Conservation (phyloP, 352 stramenopile species). For the Elongisporangium prolatum region DNA sequence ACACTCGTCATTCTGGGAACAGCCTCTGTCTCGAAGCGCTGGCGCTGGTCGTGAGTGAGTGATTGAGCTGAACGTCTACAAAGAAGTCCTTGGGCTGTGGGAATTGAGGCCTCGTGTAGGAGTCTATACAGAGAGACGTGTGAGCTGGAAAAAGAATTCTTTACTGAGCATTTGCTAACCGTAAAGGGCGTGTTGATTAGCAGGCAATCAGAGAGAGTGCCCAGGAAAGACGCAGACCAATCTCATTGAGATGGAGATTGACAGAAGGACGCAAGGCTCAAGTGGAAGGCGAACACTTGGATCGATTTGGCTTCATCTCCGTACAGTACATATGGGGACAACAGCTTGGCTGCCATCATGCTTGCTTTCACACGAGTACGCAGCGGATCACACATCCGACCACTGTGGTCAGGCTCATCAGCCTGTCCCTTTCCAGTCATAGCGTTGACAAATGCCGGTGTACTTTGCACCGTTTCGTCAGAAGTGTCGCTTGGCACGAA, state of each 20-base stretch:
- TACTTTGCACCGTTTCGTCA: no score
- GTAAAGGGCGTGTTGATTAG: background rate
- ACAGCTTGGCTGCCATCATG: no score
- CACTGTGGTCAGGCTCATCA: no score
- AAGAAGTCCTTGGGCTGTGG: slow-evolving; percentile 18
- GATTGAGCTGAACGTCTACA: slow-evolving; percentile 16
- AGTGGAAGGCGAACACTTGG: no score
- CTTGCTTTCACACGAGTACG: no score
- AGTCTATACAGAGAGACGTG: slow-evolving; percentile 4
- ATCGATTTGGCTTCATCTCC: no score
- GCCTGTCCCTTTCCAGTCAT: no score
- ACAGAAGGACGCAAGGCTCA: background rate
- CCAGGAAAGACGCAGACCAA: background rate
- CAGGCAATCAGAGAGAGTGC: background rate
- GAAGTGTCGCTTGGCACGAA: no score
- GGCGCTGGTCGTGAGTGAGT: slow-evolving; percentile 22
- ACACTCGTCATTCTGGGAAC: slow-evolving; percentile 34
- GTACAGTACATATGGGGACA: no score
- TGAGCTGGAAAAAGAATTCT: background rate
- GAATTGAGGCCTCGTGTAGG: slow-evolving; percentile 5
- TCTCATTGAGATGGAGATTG: background rate
- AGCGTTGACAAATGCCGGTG: no score
- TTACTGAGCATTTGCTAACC: background rate
- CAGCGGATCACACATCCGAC: no score
- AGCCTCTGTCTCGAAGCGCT: slow-evolving; percentile 15